Percentiles rank a stretch among this genome's conserved stretches.
Evolutionary conservation across 192 early-diverging fungal species (phyloP).

Genomic region (Gonapodya sp.): DNA sequence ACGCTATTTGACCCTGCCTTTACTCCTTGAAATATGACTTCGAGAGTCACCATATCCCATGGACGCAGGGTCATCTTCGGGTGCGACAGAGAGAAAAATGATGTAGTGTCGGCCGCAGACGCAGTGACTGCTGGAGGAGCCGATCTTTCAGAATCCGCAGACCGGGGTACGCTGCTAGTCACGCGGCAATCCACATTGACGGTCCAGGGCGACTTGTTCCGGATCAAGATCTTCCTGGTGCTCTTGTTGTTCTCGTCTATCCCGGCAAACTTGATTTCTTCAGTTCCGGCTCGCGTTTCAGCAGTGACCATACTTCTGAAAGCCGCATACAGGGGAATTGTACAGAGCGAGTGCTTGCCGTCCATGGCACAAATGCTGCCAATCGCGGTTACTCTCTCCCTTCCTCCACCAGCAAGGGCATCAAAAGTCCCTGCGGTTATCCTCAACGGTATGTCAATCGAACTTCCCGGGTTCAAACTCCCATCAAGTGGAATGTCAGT

Average conservation of each 20-base stretch:
- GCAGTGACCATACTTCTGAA: conserved; percentile 28
- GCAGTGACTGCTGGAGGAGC: no score
- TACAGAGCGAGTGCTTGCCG: conserved; percentile 19
- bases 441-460: conserved; percentile 36
- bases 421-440: no score
- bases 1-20: conserved; percentile 29
- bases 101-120: no score
- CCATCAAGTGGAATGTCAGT: conserved; percentile 38
- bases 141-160: no score
- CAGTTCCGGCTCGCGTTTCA: conserved; percentile 23
- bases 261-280: conserved; percentile 28
- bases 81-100: conserved; percentile 14
- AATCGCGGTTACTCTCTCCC: conserved; percentile 24
- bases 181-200: conserved; percentile 35
- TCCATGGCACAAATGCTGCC: conserved; percentile 32
- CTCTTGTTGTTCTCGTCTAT: conserved; percentile 31
- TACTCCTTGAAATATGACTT: conserved; percentile 35
- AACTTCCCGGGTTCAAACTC: conserved; percentile 30
- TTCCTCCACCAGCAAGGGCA: conserved; percentile 15
- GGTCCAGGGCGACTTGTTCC: conserved; percentile 34
- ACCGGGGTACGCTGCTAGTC: conserved; percentile 18
- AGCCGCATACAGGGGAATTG: conserved; percentile 31
- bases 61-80: conserved; percentile 33
- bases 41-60: conserved; percentile 32
- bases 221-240: conserved; percentile 27